Evolutionary conservation across 139 green algal species (phyloP).

Genomic region (Chlamydomonas sp.): DNA sequence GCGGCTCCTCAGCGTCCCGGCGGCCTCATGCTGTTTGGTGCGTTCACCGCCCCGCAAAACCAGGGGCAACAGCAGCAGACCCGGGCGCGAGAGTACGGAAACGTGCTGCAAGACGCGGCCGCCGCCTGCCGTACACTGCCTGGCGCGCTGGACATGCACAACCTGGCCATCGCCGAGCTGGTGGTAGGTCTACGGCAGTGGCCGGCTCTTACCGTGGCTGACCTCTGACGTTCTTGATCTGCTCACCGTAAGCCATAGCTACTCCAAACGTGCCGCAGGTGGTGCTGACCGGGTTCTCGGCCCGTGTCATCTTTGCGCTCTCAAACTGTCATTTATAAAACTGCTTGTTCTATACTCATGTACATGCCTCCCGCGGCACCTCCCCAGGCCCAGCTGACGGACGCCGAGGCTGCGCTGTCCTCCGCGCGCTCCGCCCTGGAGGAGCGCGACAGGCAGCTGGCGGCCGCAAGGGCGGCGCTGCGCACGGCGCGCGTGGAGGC

Average conservation of each 20-base stretch:
- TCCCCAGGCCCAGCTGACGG: conserved; percentile 25
- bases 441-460: not conserved
- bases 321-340: no score
- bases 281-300: no score
- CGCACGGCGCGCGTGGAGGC: not conserved
- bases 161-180: conserved; percentile 29
- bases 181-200: not conserved
- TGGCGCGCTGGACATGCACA: conserved; percentile 3
- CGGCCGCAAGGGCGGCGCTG: not conserved
- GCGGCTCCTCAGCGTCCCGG: not conserved
- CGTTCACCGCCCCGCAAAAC: not conserved
- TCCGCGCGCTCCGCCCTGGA: not conserved
- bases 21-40: conserved; percentile 27
- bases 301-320: no score
- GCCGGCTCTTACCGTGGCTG: no score
- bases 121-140: not conserved
- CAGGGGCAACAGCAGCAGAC: not conserved
- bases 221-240: no score
- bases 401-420: conserved; percentile 21
- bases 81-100: not conserved
- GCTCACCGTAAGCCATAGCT: no score
- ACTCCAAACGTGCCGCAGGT: no score
- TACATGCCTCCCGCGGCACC: no score
- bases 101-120: not conserved
- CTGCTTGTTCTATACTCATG: no score